A percentile compares a stretch with the other conserved stretches of the same genome.
phyloP scores from a whole-genome alignment of 208 protist species.

The Crithidia fasciculata region DNA sequence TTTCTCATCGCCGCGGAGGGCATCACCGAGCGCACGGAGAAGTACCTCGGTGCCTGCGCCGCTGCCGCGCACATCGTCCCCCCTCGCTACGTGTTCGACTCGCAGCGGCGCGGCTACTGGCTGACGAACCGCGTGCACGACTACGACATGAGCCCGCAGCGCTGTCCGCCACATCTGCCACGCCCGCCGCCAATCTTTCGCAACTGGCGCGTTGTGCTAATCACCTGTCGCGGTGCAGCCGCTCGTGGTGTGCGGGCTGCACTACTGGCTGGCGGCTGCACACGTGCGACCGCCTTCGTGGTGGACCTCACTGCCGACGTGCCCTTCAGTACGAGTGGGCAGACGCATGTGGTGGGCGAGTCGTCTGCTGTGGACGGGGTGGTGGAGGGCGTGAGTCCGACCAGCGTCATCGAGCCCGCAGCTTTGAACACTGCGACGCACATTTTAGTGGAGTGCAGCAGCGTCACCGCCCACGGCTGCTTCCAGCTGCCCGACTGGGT shows the following conservation, averaged over 20 bases:
- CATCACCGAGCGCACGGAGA: constrained; percentile 78
- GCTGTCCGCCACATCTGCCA: constrained; percentile 14
- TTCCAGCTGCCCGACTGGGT: constrained; percentile 66
- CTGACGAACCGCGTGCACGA: constrained; percentile 46
- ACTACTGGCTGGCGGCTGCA: constrained; percentile 66
- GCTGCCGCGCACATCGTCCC: constrained; percentile 66
- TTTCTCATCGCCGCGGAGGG: constrained; percentile 71
- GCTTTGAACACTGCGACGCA: constrained; percentile 42
- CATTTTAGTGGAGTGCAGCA: constrained; percentile 67
- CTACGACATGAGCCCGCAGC: constrained; percentile 70
- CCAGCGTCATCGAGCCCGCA: constrained; percentile 17
- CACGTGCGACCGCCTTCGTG: constrained; percentile 33
- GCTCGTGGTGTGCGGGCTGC: constrained; percentile 50
- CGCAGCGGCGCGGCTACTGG: constrained; percentile 61
- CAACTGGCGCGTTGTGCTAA: constrained; percentile 68
- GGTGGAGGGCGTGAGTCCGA: constrained; percentile 30
- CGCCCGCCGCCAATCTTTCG: constrained; percentile 33
- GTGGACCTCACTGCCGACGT: constrained; percentile 24
- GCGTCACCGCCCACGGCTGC: constrained; percentile 29
- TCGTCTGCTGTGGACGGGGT: constrained; percentile 22
- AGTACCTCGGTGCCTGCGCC: constrained; percentile 76
- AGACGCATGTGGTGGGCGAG: constrained; percentile 7
- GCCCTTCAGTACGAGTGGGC: background rate
- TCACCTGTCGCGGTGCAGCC: constrained; percentile 44
- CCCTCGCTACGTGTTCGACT: constrained; percentile 72